Percentiles rank a stretch among this genome's conserved stretches.
phyloP scores from a whole-genome alignment of 2,329 filamentous ascomycete genomes.

The Cytospora piceae region DNA sequence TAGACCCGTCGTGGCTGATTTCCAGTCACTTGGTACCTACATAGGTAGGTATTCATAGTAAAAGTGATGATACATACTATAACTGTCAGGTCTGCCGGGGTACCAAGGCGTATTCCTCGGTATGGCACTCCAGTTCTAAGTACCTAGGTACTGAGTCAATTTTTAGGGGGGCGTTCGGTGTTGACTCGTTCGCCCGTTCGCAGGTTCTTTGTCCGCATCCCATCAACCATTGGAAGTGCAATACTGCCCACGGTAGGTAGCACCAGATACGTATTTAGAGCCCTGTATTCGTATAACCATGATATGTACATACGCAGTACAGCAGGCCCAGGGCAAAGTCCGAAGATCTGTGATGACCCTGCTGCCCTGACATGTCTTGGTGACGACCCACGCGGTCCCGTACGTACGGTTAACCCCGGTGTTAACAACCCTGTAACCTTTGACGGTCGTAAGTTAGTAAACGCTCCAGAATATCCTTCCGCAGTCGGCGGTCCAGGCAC shows the following conservation, averaged over 20 bases:
- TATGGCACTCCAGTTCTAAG: background rate
- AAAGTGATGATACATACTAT: too few species aligned
- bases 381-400: background rate
- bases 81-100: too few species aligned
- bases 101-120: too few species aligned
- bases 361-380: background rate
- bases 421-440: background rate
- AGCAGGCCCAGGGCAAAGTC: background rate
- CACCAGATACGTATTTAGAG: too few species aligned
- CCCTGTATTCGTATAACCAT: too few species aligned
- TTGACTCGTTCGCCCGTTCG: background rate
- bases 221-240: background rate
- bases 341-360: background rate
- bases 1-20: background rate
- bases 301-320: background rate
- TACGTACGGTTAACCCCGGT: background rate
- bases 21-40: background rate
- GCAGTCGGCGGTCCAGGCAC: slow-evolving; percentile 22
- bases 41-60: too few species aligned
- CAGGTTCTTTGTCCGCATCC: background rate
- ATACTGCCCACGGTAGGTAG: background rate
- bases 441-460: slow-evolving; percentile 2
- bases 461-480: slow-evolving; percentile 3
- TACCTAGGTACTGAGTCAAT: background rate
- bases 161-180: background rate